A percentile compares a stretch with the other conserved stretches of the same genome.
Evolutionary conservation across 2,329 filamentous ascomycete genomes (phyloP).

Genomic region (Talaromyces sp.): DNA sequence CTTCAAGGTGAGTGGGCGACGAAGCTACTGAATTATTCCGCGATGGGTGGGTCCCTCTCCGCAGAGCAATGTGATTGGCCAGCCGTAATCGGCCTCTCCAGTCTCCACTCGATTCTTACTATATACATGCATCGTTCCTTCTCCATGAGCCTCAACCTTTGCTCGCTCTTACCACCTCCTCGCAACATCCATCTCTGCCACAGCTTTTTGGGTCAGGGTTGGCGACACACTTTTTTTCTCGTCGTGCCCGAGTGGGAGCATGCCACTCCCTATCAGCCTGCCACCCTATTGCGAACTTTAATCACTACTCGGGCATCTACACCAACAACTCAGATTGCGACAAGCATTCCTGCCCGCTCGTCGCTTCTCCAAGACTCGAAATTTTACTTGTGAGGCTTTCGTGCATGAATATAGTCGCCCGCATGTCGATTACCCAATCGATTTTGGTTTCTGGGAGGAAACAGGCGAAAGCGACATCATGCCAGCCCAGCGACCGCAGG

Average conservation of each 20-base stretch:
- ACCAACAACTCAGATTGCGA: background rate
- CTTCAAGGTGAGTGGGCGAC: background rate
- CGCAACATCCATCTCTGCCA: background rate
- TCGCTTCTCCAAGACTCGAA: background rate
- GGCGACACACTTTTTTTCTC: background rate
- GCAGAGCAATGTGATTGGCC: background rate
- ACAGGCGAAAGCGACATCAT: constrained; percentile 49
- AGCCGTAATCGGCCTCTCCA: no score
- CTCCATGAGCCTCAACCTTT: background rate
- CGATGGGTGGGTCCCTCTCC: background rate
- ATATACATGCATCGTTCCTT: background rate
- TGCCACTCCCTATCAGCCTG: no score
- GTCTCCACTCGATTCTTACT: background rate
- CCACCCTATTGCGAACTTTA: background rate
- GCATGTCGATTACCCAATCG: background rate
- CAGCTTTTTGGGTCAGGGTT: background rate
- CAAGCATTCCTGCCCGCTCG: background rate
- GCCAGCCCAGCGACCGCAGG: constrained; percentile 75
- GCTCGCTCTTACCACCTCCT: background rate
- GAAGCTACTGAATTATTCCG: background rate
- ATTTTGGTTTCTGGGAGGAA: background rate
- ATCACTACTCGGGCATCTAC: background rate
- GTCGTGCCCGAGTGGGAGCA: no score
- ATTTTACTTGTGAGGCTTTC: background rate
- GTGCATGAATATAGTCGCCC: background rate